Base-by-base conservation (phyloP, 495 filamentous ascomycete species). In the Tuber magnatum region DNA sequence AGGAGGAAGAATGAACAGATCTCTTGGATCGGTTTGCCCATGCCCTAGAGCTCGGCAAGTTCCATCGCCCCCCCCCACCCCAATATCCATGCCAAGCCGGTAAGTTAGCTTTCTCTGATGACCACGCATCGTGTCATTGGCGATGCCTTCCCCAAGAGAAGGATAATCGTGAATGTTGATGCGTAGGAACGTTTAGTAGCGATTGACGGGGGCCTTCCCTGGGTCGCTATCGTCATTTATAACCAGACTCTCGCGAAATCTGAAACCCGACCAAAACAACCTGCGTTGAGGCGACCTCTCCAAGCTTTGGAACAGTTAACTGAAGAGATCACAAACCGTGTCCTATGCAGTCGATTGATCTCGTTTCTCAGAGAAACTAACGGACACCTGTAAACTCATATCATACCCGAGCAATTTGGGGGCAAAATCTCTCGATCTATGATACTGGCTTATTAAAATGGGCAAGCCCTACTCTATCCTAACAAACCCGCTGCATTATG, bases 61-160 rank as follows among this genome's bases (percentile, higher is more conserved):
- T 65, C 56, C 56, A 65, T 12, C 56, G 2, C 28, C 28, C 28
- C 56, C 10, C 56, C 10, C n/a, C n/a, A n/a, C n/a, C n/a, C n/a
- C n/a, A n/a, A n/a, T n/a, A n/a, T 32, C 28, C 56, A 65, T 35
- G 56, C 56, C 56, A 65, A 65, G 56, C 56, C 56, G n/a, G 56
- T 2, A n/a, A n/a, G n/a, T n/a, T n/a, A 65, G 28, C 56, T 65
- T 16, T 65, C 56, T 28, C 28, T 28, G 14, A 65, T 65, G 56
- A 65, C 12, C 28, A 56, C 10, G 51, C 51, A 65, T 65, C 56
- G 32, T 65, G 28, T 65, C 28, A 65, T 65, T 65, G 28, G 56
- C 14, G 56, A 18, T 65, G n/a, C 56, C n/a, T 24, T 32, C 51
- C 5, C 12, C 28, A 4, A 6, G 10, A 12, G 28, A 65, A 28